Evolutionary conservation across 805 yeast genomes (phyloP), one percentile per base, ranked within the genome.

Genomic region (Ogataea paraovalis): DNA sequence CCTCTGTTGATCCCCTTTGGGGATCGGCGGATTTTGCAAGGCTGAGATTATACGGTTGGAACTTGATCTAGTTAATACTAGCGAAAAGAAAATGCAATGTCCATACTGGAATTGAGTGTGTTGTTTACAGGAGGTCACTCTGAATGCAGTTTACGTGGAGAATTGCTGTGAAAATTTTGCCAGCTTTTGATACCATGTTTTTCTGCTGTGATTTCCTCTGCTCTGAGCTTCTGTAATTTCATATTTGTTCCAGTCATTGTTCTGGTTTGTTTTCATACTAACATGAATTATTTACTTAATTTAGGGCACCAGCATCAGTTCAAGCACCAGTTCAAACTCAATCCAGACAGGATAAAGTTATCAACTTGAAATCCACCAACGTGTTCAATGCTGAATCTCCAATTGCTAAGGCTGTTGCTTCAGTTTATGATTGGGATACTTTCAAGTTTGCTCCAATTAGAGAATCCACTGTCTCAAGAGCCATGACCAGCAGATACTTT

Each of bases 381-480:
- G 57, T 55, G 27, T 50, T 49, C 46, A 58, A 63, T 32, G 49
- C 55, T 0, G 53, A 56, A 19, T 64, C 68, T 3, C 56, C 58
- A 18, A 55, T 64, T 25, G 50, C 66, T 14, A 57, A 59, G 46
- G 64, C 67, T 14, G 59, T 61, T 18, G 42, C 57, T 21, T 60
- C 68, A 13, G 66, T 56, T 40, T 62, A 54, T 44, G 83, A 82
- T 61, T 85, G 92, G 92, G 79, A 81, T 14, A 69, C 71, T 40
- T 85, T 85, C 68, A 68, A 74, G 56, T 85, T 85, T 67, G 76
- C 80, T 13, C 89, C 89, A 47, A 85, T 85, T 58, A 75, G 90
- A 50, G 92, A 85, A 69, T 80, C 88, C 7, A 81, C 86, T 2
- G 91, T 85, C 30, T 82, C 90, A 8, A 76, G 91, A 51, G 92